Conservation (phyloP, 495 filamentous ascomycete genomes). For the Penicillium robsamsonii region DNA sequence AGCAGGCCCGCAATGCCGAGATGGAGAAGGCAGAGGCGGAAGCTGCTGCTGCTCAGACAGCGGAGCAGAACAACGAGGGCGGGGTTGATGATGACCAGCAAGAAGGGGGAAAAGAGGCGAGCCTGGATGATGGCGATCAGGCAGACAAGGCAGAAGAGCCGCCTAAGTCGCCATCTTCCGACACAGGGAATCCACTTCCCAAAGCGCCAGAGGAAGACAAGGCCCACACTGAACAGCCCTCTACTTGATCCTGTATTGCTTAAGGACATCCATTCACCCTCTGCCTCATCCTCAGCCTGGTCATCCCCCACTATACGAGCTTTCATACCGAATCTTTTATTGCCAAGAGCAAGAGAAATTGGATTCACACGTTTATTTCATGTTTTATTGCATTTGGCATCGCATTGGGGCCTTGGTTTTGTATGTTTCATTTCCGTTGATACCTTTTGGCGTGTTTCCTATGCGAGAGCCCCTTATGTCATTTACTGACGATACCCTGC, state of each 20-base stretch:
- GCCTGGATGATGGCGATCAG: conserved; percentile 10
- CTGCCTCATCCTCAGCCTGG: background rate
- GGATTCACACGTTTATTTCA: background rate
- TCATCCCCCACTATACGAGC: background rate
- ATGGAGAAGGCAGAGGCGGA: conserved; percentile 36
- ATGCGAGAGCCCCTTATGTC: conserved; percentile 17
- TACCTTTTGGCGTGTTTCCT: conserved; percentile 22
- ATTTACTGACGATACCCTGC: conserved; percentile 34
- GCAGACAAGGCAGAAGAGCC: conserved; percentile 7
- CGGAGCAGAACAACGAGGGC: conserved; percentile 18
- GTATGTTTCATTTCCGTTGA: conserved; percentile 15
- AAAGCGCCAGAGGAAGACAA: background rate
- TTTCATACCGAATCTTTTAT: background rate
- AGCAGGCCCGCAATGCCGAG: conserved; percentile 51
- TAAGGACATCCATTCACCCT: background rate
- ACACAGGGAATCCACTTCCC: conserved; percentile 12
- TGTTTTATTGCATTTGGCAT: conserved; percentile 10
- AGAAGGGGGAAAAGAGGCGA: conserved; percentile 2
- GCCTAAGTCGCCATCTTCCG: conserved; percentile 1
- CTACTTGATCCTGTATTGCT: background rate
- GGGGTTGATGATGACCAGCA: conserved; percentile 8
- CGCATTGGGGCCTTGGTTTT: conserved; percentile 6
- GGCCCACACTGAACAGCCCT: background rate
- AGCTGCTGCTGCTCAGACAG: conserved; percentile 22
- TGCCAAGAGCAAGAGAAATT: background rate